These are phyloP conservation scores for Oryza rufipogon DNA, from an alignment of 176 grass and related monocot species.

Conservation along the genomic window DNA sequence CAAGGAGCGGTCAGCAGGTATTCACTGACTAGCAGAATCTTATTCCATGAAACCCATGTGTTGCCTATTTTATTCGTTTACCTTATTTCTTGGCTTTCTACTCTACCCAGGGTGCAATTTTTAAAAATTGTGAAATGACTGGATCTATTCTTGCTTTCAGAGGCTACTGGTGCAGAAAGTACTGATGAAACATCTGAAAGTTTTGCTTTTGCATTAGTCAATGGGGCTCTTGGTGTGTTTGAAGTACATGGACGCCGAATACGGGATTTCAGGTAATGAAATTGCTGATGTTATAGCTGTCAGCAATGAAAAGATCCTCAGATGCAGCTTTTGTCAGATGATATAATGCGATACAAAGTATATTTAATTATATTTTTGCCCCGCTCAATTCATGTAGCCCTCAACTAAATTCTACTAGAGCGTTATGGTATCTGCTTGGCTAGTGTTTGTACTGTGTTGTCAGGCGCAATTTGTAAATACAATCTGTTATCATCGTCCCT, in stretches of 20 bases:
- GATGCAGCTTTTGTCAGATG: conserved; percentile 12
- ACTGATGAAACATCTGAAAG: conserved; percentile 88
- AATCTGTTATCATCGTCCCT: neutral
- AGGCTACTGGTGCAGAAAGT: conserved; percentile 63
- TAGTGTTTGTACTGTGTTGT: neutral
- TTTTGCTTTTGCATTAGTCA: conserved; percentile 98
- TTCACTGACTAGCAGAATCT: conserved; percentile 35
- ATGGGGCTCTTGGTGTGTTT: conserved; percentile 99
- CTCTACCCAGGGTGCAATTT: conserved; percentile 13
- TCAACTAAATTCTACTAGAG: conserved; percentile 13
- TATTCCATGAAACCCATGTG: conserved; percentile 1
- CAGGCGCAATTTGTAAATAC: neutral
- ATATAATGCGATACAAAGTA: neutral
- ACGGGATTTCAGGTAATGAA: conserved; percentile 89
- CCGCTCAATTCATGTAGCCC: neutral
- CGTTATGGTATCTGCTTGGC: conserved; percentile 5
- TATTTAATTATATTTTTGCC: neutral
- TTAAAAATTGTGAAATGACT: conserved; percentile 27
- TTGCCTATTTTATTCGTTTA: conserved; percentile 21
- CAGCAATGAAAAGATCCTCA: conserved; percentile 18
- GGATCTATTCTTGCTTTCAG: conserved; percentile 56
- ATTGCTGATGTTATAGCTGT: conserved; percentile 32
- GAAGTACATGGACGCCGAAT: conserved; percentile 97
- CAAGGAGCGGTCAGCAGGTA: conserved; percentile 62
- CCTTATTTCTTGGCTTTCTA: conserved; percentile 14